phyloP scores from a whole-genome alignment of 2,329 filamentous ascomycete species.

The Trichoderma koningii region DNA sequence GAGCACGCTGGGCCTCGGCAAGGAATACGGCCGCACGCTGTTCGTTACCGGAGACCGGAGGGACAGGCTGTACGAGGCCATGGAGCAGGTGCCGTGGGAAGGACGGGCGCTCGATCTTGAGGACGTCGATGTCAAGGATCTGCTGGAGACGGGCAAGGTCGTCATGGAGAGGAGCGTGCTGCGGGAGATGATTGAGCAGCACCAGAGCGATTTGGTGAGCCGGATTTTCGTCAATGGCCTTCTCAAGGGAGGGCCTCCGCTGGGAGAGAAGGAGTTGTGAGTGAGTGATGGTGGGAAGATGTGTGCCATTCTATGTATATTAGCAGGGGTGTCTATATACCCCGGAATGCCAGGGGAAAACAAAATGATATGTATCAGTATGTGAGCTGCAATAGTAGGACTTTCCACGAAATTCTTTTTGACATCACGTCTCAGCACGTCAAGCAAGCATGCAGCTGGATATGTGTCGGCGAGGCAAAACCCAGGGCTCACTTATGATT shows the following conservation, averaged over 20 bases:
- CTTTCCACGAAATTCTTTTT: too few species aligned
- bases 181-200: constrained; percentile 69
- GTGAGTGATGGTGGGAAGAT: constrained; percentile 28
- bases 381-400: too few species aligned
- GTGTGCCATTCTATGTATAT: constrained; percentile 19
- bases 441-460: too few species aligned
- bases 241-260: constrained; percentile 38
- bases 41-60: constrained; percentile 68
- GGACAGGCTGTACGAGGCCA: constrained; percentile 64
- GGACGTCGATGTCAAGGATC: constrained; percentile 95
- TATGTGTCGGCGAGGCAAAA: too few species aligned
- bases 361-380: not conserved
- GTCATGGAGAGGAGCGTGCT: constrained; percentile 85
- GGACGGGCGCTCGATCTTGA: constrained; percentile 68
- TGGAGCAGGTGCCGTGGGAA: constrained; percentile 65
- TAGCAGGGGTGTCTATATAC: constrained; percentile 6
- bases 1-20: constrained; percentile 68
- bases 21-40: constrained; percentile 67
- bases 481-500: too few species aligned
- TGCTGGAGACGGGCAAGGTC: constrained; percentile 80
- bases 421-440: too few species aligned
- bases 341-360: not conserved
- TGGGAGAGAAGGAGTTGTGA: constrained; percentile 45
- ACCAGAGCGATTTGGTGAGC: constrained; percentile 66
- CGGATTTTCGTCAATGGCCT: constrained; percentile 49